Evolutionary conservation across 805 yeast genomes (phyloP).

Genomic region (Cyberlindnera nakhonratchasimensis): DNA sequence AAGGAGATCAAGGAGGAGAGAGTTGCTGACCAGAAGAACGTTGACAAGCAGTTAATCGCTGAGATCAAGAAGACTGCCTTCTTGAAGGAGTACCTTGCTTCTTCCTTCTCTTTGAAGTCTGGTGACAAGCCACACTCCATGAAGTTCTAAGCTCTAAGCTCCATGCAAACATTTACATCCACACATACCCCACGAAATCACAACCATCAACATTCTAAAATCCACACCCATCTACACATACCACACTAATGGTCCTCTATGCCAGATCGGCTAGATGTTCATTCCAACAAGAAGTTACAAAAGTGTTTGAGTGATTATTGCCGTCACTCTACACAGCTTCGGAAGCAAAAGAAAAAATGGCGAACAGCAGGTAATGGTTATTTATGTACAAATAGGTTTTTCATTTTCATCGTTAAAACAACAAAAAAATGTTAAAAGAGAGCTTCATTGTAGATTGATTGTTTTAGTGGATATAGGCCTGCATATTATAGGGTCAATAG

Average conservation of each 20-base stretch:
- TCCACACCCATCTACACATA: neutral
- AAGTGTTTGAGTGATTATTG: neutral
- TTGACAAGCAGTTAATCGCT: slow-evolving; percentile 88
- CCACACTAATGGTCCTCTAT: neutral
- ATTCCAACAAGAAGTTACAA: neutral
- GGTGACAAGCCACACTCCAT: slow-evolving; percentile 99
- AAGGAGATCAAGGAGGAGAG: slow-evolving; percentile 92
- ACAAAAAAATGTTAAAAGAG: slow-evolving; percentile 22
- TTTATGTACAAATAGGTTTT: slow-evolving; percentile 24
- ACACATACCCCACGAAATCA: neutral
- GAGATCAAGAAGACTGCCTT: slow-evolving; percentile 96
- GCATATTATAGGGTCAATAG: too few relatives aligned
- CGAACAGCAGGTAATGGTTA: slow-evolving; percentile 20
- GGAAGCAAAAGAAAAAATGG: neutral
- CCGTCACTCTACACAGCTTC: neutral
- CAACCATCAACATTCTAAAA: neutral
- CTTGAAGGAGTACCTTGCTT: slow-evolving; percentile 92
- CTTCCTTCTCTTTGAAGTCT: slow-evolving; percentile 93
- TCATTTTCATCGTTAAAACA: slow-evolving; percentile 20
- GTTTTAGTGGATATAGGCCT: too few relatives aligned
- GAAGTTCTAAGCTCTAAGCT: slow-evolving; percentile 68
- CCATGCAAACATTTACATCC: neutral
- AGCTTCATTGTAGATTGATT: neutral
- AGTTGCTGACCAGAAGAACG: slow-evolving; percentile 93
- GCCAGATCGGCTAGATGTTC: too few relatives aligned